Percentiles rank a stretch among this genome's conserved stretches.
Evolutionary conservation across 805 yeast genomes (phyloP).

Genomic region (Kluyveromyces nonfermentans): DNA sequence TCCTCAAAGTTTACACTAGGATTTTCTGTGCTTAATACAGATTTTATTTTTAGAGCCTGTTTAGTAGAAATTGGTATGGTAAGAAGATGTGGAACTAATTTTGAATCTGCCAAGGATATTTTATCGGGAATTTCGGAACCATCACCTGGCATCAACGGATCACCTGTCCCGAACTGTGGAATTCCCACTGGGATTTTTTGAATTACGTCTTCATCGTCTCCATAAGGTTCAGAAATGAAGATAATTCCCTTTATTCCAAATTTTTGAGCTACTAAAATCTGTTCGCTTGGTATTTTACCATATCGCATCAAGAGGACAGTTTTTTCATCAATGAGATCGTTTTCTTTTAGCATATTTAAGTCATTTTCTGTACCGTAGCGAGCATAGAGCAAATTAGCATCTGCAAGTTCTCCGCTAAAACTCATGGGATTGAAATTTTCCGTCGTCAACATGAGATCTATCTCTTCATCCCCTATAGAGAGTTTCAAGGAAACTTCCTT

Average conservation of each 20-base stretch:
- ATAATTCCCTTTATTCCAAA: constrained; percentile 57
- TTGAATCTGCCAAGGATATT: constrained; percentile 37
- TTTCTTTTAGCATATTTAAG: constrained; percentile 32
- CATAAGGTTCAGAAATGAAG: constrained; percentile 44
- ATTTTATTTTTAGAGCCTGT: constrained; percentile 44
- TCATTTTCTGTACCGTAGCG: constrained; percentile 59
- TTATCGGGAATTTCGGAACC: constrained; percentile 36
- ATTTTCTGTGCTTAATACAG: constrained; percentile 20
- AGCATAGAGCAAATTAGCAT: constrained; percentile 48
- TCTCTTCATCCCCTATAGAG: constrained; percentile 19
- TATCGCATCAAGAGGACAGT: constrained; percentile 53
- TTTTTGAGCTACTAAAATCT: constrained; percentile 45
- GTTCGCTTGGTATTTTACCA: constrained; percentile 42
- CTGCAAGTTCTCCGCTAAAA: constrained; percentile 41
- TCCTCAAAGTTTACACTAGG: constrained; percentile 14
- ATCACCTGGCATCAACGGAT: constrained; percentile 74
- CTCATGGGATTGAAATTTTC: constrained; percentile 64
- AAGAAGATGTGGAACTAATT: constrained; percentile 60
- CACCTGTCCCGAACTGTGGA: constrained; percentile 61
- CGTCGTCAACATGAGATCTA: constrained; percentile 20
- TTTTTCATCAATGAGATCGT: constrained; percentile 34
- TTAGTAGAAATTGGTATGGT: constrained; percentile 67
- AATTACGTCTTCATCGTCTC: constrained; percentile 25
- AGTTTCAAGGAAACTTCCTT: constrained; percentile 22
- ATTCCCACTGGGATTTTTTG: constrained; percentile 43